phyloP scores from a whole-genome alignment of 129 eudicot species.

The Dittrichia graveolens region DNA sequence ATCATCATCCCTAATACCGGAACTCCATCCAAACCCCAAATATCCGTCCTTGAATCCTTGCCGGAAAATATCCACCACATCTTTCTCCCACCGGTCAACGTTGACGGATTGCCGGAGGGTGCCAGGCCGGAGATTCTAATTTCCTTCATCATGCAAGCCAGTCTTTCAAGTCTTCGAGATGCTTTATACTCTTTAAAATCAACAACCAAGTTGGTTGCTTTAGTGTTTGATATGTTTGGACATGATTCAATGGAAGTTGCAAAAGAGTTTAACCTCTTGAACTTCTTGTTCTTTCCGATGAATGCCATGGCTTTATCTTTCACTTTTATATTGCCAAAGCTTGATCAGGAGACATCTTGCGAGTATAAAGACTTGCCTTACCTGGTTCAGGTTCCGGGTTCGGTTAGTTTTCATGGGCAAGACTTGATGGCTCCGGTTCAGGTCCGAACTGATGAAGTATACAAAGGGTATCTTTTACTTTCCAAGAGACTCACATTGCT shows the following conservation, averaged over 20 bases:
- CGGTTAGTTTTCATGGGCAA: slow-evolving; percentile 44
- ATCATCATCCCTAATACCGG: slow-evolving; percentile 48
- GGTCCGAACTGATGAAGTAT: slow-evolving; percentile 43
- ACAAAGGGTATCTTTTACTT: slow-evolving; percentile 41
- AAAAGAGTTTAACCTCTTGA: slow-evolving; percentile 33
- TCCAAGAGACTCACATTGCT: slow-evolving; percentile 34
- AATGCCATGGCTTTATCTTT: slow-evolving; percentile 45
- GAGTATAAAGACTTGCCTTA: slow-evolving; percentile 47
- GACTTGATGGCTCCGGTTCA: slow-evolving; percentile 55
- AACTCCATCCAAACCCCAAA: slow-evolving; percentile 42
- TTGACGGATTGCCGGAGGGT: slow-evolving; percentile 21
- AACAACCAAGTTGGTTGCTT: slow-evolving; percentile 26
- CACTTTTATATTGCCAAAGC: slow-evolving; percentile 36
- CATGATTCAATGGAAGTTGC: slow-evolving; percentile 43
- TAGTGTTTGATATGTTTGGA: slow-evolving; percentile 53
- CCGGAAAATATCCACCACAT: slow-evolving; percentile 34
- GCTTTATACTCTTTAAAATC: slow-evolving; percentile 33
- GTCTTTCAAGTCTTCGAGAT: slow-evolving; percentile 35
- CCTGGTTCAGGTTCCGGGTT: slow-evolving; percentile 47
- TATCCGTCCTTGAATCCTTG: slow-evolving; percentile 31
- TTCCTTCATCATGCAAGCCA: slow-evolving; percentile 24
- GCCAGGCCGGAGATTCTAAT: slow-evolving; percentile 31
- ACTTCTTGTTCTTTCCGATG: slow-evolving; percentile 42
- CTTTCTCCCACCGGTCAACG: slow-evolving; percentile 39
- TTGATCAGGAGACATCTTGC: slow-evolving; percentile 42